A percentile compares a stretch with the other conserved stretches of the same genome.
Conservation (phyloP, 495 filamentous ascomycete genomes). For the Delitschia confertaspora region DNA sequence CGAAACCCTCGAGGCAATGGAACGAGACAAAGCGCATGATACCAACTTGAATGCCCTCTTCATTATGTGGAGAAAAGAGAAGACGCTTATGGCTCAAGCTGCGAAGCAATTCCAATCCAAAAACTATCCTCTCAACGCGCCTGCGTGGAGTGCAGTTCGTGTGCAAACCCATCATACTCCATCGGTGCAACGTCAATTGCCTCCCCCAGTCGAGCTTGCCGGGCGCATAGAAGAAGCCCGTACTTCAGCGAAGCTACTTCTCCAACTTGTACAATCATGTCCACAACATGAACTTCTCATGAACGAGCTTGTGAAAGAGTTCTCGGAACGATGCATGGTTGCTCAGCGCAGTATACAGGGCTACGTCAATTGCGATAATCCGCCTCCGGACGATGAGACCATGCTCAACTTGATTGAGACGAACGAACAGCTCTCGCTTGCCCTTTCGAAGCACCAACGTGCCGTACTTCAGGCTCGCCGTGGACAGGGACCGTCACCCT, state of each 20-base stretch:
- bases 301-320: conserved; percentile 88
- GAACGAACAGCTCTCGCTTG: conserved; percentile 74
- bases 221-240: conserved; percentile 80
- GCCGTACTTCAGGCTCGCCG: conserved; percentile 63
- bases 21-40: conserved; percentile 58
- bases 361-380: conserved; percentile 73
- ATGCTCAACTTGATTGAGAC: conserved; percentile 89
- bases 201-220: conserved; percentile 68
- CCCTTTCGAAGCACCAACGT: conserved; percentile 70
- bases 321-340: conserved; percentile 73
- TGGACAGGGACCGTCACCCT: conserved; percentile 24
- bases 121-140: conserved; percentile 25
- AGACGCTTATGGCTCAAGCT: conserved; percentile 36
- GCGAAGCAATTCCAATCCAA: conserved; percentile 17
- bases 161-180: neutral
- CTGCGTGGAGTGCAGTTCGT: conserved; percentile 19
- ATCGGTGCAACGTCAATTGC: conserved; percentile 46
- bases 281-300: conserved; percentile 61
- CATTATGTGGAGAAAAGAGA: conserved; percentile 87
- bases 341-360: conserved; percentile 69
- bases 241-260: conserved; percentile 80
- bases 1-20: conserved; percentile 73
- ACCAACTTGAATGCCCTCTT: conserved; percentile 57
- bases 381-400: conserved; percentile 82
- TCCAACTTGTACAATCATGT: conserved; percentile 79